Evolutionary conservation across 495 filamentous ascomycete species (phyloP).

Genomic region (Jackrogersella minutella): DNA sequence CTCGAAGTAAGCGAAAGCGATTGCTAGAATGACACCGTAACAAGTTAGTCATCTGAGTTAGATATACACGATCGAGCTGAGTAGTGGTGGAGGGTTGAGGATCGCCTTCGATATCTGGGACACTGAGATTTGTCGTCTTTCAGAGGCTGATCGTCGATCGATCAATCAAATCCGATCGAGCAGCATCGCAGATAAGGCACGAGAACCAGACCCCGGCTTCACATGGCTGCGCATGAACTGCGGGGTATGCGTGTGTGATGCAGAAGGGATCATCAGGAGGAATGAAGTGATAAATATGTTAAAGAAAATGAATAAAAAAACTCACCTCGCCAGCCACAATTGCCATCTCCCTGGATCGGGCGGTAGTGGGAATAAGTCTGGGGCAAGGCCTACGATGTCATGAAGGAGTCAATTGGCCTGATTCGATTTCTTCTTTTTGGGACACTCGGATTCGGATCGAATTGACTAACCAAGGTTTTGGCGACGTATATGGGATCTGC

Average conservation of each 20-base stretch:
- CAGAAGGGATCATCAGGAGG: conserved; percentile 16
- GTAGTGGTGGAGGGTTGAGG: not conserved
- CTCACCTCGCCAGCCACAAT: conserved; percentile 97
- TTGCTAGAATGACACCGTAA: conserved; percentile 61
- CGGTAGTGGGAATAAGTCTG: conserved; percentile 88
- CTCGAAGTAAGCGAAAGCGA: conserved; percentile 94
- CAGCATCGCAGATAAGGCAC: conserved; percentile 32
- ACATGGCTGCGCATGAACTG: conserved; percentile 29
- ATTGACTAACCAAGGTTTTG: conserved; percentile 79
- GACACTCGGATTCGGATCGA: conserved; percentile 2
- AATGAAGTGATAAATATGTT: conserved; percentile 8
- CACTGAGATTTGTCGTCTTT: not conserved
- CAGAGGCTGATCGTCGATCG: conserved; percentile 24
- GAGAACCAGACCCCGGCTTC: conserved; percentile 15
- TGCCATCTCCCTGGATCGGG: conserved; percentile 88
- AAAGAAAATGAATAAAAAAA: too few species aligned
- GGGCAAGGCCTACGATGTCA: conserved; percentile 70
- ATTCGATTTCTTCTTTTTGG: not conserved
- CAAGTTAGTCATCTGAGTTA: conserved; percentile 30
- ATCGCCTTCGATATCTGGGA: conserved; percentile 2
- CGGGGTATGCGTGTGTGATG: conserved; percentile 33
- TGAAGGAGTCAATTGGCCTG: conserved; percentile 28
- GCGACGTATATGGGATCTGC: conserved; percentile 84
- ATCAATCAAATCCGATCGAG: conserved; percentile 22
- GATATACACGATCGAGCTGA: not conserved